phyloP scores from a whole-genome alignment of 1,284 basidiomycete species.

The Coniferiporia weirii region DNA sequence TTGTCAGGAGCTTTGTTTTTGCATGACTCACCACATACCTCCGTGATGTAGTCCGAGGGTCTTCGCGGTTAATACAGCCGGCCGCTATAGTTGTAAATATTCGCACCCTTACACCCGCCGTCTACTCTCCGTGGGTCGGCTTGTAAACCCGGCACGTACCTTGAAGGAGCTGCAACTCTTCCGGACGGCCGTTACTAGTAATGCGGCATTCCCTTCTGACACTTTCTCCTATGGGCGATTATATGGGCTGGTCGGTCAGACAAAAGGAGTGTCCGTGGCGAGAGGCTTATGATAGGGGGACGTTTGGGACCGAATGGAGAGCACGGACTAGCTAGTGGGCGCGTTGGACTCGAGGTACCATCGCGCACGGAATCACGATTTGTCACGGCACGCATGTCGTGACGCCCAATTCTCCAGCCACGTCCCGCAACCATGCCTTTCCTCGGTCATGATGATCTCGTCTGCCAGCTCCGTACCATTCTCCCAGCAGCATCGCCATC shows the following conservation, averaged over 20 bases:
- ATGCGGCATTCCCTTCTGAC: too few relatives aligned
- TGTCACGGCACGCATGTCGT: background rate
- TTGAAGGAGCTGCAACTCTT: background rate
- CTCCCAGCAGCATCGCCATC: constrained; percentile 3
- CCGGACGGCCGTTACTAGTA: background rate
- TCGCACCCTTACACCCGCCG: background rate
- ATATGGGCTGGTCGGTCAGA: too few relatives aligned
- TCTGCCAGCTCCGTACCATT: background rate
- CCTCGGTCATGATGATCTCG: background rate
- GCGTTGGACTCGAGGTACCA: too few relatives aligned
- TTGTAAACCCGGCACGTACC: too few relatives aligned
- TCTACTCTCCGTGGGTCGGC: background rate
- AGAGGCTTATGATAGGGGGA: too few relatives aligned
- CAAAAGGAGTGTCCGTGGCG: too few relatives aligned
- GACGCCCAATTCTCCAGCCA: too few relatives aligned
- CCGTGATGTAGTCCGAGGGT: background rate
- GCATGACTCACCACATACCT: background rate
- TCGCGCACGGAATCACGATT: background rate
- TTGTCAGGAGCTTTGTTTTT: too few relatives aligned
- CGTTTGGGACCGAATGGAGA: too few relatives aligned
- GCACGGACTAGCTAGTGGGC: too few relatives aligned
- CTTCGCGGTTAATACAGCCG: background rate
- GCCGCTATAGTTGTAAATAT: background rate
- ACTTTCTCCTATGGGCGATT: background rate
- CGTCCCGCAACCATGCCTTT: too few relatives aligned